Percentiles rank a stretch among this genome's conserved stretches.
Conservation (phyloP, 2,329 filamentous ascomycete species). For the Colletotrichum sp. region DNA sequence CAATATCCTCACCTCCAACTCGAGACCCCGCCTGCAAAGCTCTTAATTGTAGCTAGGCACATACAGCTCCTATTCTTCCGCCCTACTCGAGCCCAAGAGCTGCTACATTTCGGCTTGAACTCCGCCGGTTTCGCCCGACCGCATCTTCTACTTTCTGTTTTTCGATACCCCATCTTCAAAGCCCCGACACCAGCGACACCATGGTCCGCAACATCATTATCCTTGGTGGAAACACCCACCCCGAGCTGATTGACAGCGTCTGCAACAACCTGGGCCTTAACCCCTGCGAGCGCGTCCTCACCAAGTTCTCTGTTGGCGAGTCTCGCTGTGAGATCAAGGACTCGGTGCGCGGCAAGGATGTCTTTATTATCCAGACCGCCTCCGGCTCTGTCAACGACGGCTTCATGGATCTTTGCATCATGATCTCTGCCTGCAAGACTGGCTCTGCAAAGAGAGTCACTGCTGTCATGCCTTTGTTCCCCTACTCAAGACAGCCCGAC, state of each 20-base stretch:
- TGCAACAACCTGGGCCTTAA: slow-evolving; percentile 89
- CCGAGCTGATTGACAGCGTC: slow-evolving; percentile 82
- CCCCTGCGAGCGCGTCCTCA: slow-evolving; percentile 81
- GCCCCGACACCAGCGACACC: not conserved
- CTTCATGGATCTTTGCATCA: slow-evolving; percentile 95
- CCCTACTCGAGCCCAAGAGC: not conserved
- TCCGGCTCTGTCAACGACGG: slow-evolving; percentile 95
- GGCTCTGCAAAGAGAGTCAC: slow-evolving; percentile 93
- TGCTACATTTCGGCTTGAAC: not conserved
- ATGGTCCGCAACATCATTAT: slow-evolving; percentile 98
- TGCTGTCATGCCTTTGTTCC: slow-evolving; percentile 87
- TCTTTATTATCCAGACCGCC: slow-evolving; percentile 96
- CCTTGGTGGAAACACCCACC: slow-evolving; percentile 92
- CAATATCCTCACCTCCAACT: not conserved
- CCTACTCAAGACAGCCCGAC: slow-evolving; percentile 95
- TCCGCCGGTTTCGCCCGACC: slow-evolving; percentile 14
- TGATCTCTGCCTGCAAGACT: slow-evolving; percentile 96
- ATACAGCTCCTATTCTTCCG: not conserved
- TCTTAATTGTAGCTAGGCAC: not conserved
- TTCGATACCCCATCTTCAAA: not conserved
- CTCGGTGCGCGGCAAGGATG: slow-evolving; percentile 96
- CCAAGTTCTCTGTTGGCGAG: slow-evolving; percentile 94
- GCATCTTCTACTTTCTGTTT: not conserved
- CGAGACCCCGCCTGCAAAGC: not conserved
- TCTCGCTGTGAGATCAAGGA: slow-evolving; percentile 95